Evolutionary conservation across 116 monocot species (phyloP), one percentile per base, ranked within the genome.

Genomic region (Papilionanthe hybrid): DNA sequence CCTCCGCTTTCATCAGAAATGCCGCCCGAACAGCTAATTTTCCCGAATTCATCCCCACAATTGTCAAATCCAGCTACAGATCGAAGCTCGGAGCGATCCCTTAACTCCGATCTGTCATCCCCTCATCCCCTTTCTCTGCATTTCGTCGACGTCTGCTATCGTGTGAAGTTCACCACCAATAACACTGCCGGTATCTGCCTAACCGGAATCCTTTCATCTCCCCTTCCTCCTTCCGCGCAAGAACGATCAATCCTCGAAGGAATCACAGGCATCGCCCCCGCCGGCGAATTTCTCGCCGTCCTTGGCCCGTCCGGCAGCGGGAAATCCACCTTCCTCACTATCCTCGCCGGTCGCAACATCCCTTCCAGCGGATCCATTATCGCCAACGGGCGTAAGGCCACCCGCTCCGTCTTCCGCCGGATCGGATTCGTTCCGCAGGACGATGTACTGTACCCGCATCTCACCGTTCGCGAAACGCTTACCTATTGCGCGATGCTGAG

Each of bases 261-360:
- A 3, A 53, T 93, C 41, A 91, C 88, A 6, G 96, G 93, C 17
- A 79, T 74, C 60, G 96, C 78, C 6, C 60, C 45, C 37, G 89
- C 90, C 0, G 92, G 96, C 7, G 93, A 96, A 82, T n/a, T 96
- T 15, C 81, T 93, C 1, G 96, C 93, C 28, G 55, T 93, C 2
- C 88, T 96, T 18, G 96, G 96, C 28, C 96, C 96, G 0, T 96
- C 96, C 8, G 93, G 96, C 17, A 93, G 96, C 85, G 96, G 96
- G n/a, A 96, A 96, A 82, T 96, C 96, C 6, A 96, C 93, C 18
- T 86, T 96, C 25, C 83, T 96, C 2, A 84, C 78, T 65, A 79
- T 92, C 30, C 87, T 96, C 15, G 90, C 85, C 25, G 93, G 96
- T 58, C 86, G 90, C 1, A 37, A 13, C 41, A 7, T 13, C 10